Base-by-base conservation (phyloP, 2,329 filamentous ascomycete genomes). In the Scedosporium aurantiacum region DNA sequence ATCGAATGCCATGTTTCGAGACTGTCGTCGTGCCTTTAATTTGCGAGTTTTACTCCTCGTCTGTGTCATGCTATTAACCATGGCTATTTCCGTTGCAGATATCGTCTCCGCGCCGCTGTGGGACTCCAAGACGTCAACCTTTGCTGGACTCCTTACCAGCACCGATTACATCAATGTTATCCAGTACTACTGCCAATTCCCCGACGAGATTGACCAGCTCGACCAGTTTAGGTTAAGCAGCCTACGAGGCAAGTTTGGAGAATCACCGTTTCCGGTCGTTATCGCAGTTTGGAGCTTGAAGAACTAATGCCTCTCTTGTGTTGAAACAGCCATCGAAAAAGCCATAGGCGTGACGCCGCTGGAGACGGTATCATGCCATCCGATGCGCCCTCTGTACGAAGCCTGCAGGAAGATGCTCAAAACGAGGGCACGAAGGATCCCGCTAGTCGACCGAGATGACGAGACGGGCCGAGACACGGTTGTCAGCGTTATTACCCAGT, bases 121-220 rank as follows among this genome's bases (percentile, higher is more conserved):
- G 94, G 92, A 99, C 74, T 97, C 93, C 27, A 88, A 89, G 66
- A 90, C 87, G 3, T 96, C 92, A 27, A 91, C 89, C 41, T 99
- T 97, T 74, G 94, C 93, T 47, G 94, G 94, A 45, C 83, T 99
- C 57, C 81, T 99, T 66, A 99, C 94, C 28, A 94, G 91, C 65
- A 96, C 91, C 64, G 94, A 99, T 76, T 99, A 94, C 73, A 95
- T 99, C 76, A 99, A 99, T 70, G 88, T 99, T 62, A 96, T 99
- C 47, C 93, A 97, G 73, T 99, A 99, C 76, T 97, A 99, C 79
- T 97, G 91, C 80, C 92, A 97, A 74, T 95, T 94, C 68, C 94
- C 93, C 2, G 90, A 96, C 66, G 89, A 92, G 63, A 83, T 97
- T 64, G 85, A 87, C 66, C 87, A 93, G 71, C 89, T 99, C 68